Evolutionary conservation across 2,329 filamentous ascomycete genomes (phyloP), one percentile per base, ranked within the genome.

Genomic region (Talaromyces sp.): DNA sequence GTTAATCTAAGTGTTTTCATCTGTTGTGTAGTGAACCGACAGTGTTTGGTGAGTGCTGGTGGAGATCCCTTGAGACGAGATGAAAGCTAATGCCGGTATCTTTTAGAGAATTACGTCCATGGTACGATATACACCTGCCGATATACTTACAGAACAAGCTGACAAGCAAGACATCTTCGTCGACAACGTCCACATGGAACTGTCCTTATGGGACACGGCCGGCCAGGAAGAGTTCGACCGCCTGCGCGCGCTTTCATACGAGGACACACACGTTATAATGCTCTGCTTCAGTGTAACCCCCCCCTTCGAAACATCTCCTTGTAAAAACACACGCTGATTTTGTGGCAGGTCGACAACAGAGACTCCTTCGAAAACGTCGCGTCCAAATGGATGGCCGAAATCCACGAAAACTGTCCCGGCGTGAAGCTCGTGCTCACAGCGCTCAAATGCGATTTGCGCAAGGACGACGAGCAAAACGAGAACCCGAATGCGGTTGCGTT

Each of bases 151-250:
- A 38, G 5, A 38, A 17, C n/a, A n/a, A 38, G 35, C 35, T 38
- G 12, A 38, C 35, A 38, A 38, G 35, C 35, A n/a, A 38, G 93
- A 99, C 75, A 97, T 99, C 75, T 99, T 96, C 76, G 94, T 99
- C 74, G 94, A 99, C 74, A 92, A 89, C 72, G 90, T 92, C 57
- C 93, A 97, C 78, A 96, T 99, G 75, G 94, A 99, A 77, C 83
- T 99, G 59, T 97, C 93, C 61, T 84, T 99, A 62, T 99, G 94
- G 94, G 94, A 99, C 76, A 99, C 94, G 0, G 94, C 94, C 43
- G 94, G 94, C 27, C 94, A 99, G 79, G 94, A 99, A 81, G 94
- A 99, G 84, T 99, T 97, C 79, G 94, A 99, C 78, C 88, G 94
- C 57, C 80, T 99, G 76, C 90, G 94, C 71, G 96, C 92, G 65